Conservation (phyloP, 495 filamentous ascomycete species). For the Xylaria longipes region DNA sequence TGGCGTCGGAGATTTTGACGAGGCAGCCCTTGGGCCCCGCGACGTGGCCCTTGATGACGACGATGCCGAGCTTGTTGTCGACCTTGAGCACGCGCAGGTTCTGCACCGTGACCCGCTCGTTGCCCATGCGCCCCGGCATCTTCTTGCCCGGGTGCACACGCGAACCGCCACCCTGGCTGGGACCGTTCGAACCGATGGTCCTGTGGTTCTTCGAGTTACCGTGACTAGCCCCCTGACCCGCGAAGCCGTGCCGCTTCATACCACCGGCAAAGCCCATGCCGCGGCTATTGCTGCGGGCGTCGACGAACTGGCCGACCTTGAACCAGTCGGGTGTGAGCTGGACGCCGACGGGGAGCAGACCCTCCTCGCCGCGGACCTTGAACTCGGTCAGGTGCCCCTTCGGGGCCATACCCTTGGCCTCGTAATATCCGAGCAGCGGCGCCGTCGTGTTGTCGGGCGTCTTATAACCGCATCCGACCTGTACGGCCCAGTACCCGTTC, state of each 20-base stretch:
- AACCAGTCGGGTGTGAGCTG: slow-evolving; percentile 85
- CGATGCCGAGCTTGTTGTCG: slow-evolving; percentile 80
- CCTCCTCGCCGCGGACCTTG: slow-evolving; percentile 72
- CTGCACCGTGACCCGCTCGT: slow-evolving; percentile 82
- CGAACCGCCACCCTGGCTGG: slow-evolving; percentile 88
- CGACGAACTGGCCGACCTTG: slow-evolving; percentile 86
- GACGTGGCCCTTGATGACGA: slow-evolving; percentile 85
- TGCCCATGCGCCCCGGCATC: slow-evolving; percentile 96
- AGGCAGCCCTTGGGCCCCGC: slow-evolving; percentile 83
- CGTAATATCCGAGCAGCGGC: slow-evolving; percentile 84
- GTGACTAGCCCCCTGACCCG: slow-evolving; percentile 89
- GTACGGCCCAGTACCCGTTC: slow-evolving; percentile 92
- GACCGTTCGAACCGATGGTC: slow-evolving; percentile 85
- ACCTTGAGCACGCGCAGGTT: slow-evolving; percentile 88
- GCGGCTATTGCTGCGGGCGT: slow-evolving; percentile 76
- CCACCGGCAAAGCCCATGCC: slow-evolving; percentile 95
- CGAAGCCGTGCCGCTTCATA: slow-evolving; percentile 93
- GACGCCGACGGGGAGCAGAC: slow-evolving; percentile 74
- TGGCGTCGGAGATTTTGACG: slow-evolving; percentile 86
- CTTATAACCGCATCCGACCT: slow-evolving; percentile 83
- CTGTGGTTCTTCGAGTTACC: slow-evolving; percentile 93
- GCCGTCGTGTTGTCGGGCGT: slow-evolving; percentile 75
- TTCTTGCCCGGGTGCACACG: slow-evolving; percentile 94
- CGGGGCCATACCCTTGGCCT: slow-evolving; percentile 75
- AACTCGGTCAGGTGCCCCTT: slow-evolving; percentile 88